phyloP scores from a whole-genome alignment of 805 yeast species.

The Wickerhamomyces kurtzmanii region DNA sequence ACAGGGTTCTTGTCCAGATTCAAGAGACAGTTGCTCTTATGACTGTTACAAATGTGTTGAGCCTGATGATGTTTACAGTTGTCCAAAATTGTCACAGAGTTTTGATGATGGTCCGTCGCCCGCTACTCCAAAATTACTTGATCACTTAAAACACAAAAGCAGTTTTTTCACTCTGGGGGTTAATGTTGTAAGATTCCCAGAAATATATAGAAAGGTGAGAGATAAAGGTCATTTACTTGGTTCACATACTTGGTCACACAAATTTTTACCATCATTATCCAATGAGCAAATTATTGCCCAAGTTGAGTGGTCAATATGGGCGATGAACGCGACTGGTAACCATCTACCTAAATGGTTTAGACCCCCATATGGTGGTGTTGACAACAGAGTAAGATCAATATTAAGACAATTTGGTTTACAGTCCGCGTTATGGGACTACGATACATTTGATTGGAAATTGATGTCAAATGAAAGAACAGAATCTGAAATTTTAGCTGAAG shows the following conservation, averaged over 20 bases:
- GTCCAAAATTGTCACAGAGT: slow-evolving; percentile 71
- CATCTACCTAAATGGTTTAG: slow-evolving; percentile 89
- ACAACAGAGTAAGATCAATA: slow-evolving; percentile 74
- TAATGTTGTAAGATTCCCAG: slow-evolving; percentile 71
- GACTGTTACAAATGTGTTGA: slow-evolving; percentile 78
- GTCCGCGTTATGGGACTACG: slow-evolving; percentile 85
- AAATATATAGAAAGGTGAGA: slow-evolving; percentile 48
- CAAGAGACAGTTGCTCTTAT: slow-evolving; percentile 60
- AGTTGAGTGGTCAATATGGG: slow-evolving; percentile 94
- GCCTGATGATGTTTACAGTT: slow-evolving; percentile 67
- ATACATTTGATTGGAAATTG: slow-evolving; percentile 86
- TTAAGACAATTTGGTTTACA: slow-evolving; percentile 80
- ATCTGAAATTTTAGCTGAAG: slow-evolving; percentile 43
- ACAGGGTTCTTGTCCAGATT: slow-evolving; percentile 52
- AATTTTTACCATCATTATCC: slow-evolving; percentile 64
- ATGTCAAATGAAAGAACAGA: slow-evolving; percentile 41
- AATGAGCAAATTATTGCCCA: slow-evolving; percentile 85
- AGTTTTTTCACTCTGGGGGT: slow-evolving; percentile 85
- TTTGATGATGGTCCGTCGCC: slow-evolving; percentile 94
- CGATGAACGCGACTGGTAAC: slow-evolving; percentile 88
- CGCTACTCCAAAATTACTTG: slow-evolving; percentile 51
- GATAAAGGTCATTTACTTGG: slow-evolving; percentile 70
- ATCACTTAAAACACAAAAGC: slow-evolving; percentile 40
- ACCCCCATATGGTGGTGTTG: slow-evolving; percentile 95
- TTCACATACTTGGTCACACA: slow-evolving; percentile 91